Evolutionary conservation across 2,329 filamentous ascomycete species (phyloP), one percentile per base, ranked within the genome.

Genomic region (Fusarium sp.): DNA sequence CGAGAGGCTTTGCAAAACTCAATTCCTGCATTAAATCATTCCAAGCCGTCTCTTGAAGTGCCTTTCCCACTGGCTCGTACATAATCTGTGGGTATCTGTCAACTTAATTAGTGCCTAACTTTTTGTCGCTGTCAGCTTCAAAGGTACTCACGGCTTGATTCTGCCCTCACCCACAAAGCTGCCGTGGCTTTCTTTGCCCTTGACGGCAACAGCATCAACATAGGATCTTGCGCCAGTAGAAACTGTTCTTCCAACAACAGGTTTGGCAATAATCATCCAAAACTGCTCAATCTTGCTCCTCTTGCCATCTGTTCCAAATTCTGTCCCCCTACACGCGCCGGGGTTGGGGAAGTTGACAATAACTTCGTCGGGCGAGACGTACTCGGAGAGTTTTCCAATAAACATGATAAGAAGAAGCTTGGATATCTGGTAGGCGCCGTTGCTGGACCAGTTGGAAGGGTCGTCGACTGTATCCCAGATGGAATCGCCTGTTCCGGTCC

Each of bases 261-360:
- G 31, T 7, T 48, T 60, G 16, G 65, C 26, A 12, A 75, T 31
- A 3, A 38, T 13, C 50, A 71, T 70, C 12, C 77, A 42, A 9
- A 78, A 28, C 10, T 51, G 45, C 11, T 62, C 64, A 0, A 78
- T 16, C 6, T 73, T 33, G 6, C 76, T 72, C 3, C 68, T 65
- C 11, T 65, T 50, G 0, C 75, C 70, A 2, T 85, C 81, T 6
- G 83, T 78, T 24, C 73, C 71, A 11, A 89, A 79, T 1, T 79
- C 75, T 0, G 87, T 88, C 8, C 84, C 86, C 22, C 78, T 81
- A 24, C 82, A 79, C 20, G 81, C 82, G 0, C 84, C 86, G 0
- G 86, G 87, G 22, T 85, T 85, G 8, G 83, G 83, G 2, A 85
- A 71, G 57, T 88, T 88, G 54, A 88, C 75, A 14, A 85, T 72